Conservation (phyloP, 768 basidiomycete genomes). For the Calocybe gangraenosa region DNA sequence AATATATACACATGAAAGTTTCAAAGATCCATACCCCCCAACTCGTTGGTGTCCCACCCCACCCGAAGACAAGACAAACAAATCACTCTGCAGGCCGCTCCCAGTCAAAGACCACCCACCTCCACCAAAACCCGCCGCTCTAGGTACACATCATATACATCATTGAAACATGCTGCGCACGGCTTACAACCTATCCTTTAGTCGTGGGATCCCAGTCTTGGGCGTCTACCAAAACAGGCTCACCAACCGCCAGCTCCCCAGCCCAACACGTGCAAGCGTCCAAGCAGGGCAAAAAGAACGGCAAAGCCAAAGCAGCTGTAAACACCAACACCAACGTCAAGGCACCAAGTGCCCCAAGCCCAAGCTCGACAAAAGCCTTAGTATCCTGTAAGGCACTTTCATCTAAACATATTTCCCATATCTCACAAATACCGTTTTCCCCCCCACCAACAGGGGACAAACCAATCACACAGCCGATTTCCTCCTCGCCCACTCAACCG, state of each 20-base stretch:
- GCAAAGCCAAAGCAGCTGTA: background rate
- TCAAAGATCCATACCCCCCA: slow-evolving; percentile 35
- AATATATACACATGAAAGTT: slow-evolving; percentile 2
- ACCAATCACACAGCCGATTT: slow-evolving; percentile 12
- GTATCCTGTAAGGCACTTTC: no score
- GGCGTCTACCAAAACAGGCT: slow-evolving; percentile 19
- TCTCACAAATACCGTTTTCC: background rate
- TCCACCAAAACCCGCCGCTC: slow-evolving; percentile 20
- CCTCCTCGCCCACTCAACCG: background rate
- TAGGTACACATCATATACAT: slow-evolving; percentile 21
- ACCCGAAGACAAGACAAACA: slow-evolving; percentile 38
- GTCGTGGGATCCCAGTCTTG: slow-evolving; percentile 37
- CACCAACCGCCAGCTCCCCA: slow-evolving; percentile 9
- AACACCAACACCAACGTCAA: background rate
- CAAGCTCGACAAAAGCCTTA: background rate
- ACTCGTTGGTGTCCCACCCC: slow-evolving; percentile 38
- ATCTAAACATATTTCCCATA: no score
- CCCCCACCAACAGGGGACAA: slow-evolving; percentile 21
- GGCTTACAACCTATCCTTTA: slow-evolving; percentile 12
- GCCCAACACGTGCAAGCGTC: slow-evolving; percentile 8
- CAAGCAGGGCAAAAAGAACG: background rate
- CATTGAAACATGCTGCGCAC: no score
- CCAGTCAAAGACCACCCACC: slow-evolving; percentile 30
- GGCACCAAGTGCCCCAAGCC: background rate
- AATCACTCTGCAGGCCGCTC: slow-evolving; percentile 39